A percentile compares a stretch with the other conserved stretches of the same genome.
phyloP scores from a whole-genome alignment of 805 yeast genomes.

The Candida germanica region DNA sequence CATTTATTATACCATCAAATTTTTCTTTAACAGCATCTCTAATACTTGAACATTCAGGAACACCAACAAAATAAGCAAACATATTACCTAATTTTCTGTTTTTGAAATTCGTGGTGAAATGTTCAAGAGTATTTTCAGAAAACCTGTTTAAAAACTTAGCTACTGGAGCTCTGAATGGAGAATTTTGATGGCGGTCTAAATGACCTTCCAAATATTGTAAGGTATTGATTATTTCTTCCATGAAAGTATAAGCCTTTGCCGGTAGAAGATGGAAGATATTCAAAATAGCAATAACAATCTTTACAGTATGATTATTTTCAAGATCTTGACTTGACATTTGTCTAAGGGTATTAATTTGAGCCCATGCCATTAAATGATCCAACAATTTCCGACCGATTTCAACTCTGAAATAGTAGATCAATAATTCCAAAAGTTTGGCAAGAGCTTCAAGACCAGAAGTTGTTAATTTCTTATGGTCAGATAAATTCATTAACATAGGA shows the following conservation, averaged over 20 bases:
- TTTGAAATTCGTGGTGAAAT: constrained; percentile 63
- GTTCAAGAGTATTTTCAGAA: constrained; percentile 67
- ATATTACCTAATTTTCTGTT: constrained; percentile 63
- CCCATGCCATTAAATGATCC: constrained; percentile 95
- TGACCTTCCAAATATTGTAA: constrained; percentile 76
- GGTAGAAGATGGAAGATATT: constrained; percentile 91
- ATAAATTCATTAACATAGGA: constrained; percentile 92
- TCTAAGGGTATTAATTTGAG: constrained; percentile 75
- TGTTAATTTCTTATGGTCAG: constrained; percentile 88
- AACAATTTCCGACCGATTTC: constrained; percentile 92
- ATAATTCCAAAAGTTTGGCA: constrained; percentile 77
- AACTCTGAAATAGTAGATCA: constrained; percentile 91
- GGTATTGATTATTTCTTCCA: constrained; percentile 80
- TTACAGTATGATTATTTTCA: constrained; percentile 75
- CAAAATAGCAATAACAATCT: constrained; percentile 83
- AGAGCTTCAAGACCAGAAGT: constrained; percentile 89
- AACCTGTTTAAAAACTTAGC: constrained; percentile 84
- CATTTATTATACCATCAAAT: constrained; percentile 45
- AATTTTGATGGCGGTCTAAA: constrained; percentile 75
- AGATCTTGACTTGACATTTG: constrained; percentile 78
- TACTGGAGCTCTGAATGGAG: constrained; percentile 90
- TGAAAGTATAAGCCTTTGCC: constrained; percentile 84
- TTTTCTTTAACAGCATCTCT: constrained; percentile 54
- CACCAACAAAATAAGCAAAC: constrained; percentile 61
- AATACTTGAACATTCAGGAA: constrained; percentile 53